Evolutionary conservation across 805 yeast species (phyloP), one percentile per base, ranked within the genome.

Genomic region (Pichia phayaonensis): DNA sequence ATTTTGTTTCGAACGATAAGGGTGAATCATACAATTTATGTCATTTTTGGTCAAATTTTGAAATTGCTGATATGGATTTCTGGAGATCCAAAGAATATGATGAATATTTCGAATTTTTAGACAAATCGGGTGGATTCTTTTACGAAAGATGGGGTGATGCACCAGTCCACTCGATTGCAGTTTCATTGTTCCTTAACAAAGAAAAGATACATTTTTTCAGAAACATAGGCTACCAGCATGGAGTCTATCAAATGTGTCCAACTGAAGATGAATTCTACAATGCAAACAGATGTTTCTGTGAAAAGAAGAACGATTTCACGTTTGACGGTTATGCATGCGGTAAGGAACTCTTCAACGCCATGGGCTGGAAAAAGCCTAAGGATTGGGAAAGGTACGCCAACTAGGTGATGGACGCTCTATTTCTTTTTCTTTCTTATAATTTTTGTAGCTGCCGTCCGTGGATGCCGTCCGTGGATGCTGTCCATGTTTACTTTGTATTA

Each of bases 111-210:
- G 71, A 84, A 22, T 69, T 70, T 61, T 69, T 86, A 43, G 95
- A 86, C 62, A 53, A 65, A 44, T 64, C 77, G 3, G 95, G 95
- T 51, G 95, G 95, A 0, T 86, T 86, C 64, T 86, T 79, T 64
- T 85, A 86, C 62, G 94, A 88, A 69, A 74, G 96, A 57, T 88
- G 96, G 95, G 96, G 96, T 21, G 96, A 88, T 67, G 96, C 95
- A 0, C 95, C 95, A 4, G 79, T 87, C n/a, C 95, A 87, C 68
- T 79, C 95, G 0, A 74, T 87, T 46, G 95, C 86, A 6, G 86
- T 80, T 2, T 68, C 89, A 1, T 67, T 83, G 44, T 73, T 85
- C 59, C 65, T 83, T 46, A 74, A 79, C 54, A 72, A 73, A 58
- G 67, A 71, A 29, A 77, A 84, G 59, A 63, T 87, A 18, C 87